A percentile compares a stretch with the other conserved stretches of the same genome.
Conservation (phyloP, 1,284 basidiomycete genomes). For the Apiotrichum gamsii region DNA sequence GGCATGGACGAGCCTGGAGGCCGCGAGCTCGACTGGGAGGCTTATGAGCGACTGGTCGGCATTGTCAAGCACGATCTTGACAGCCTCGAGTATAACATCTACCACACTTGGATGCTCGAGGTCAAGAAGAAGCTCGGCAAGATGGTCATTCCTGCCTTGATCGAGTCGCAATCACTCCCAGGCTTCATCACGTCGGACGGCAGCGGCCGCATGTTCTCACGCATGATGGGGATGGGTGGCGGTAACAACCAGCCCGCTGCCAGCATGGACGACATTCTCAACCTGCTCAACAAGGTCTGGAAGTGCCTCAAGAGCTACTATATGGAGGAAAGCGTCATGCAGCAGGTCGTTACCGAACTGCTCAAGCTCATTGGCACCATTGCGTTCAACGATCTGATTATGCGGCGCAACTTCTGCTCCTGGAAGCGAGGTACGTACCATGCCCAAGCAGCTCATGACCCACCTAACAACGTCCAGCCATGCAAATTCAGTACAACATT, state of each 20-base stretch:
- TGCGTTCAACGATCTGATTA: conserved; percentile 96
- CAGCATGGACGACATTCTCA: conserved; percentile 98
- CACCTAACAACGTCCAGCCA: conserved; percentile 55
- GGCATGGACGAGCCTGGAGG: conserved; percentile 92
- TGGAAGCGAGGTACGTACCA: conserved; percentile 86
- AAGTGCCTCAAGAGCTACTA: conserved; percentile 98
- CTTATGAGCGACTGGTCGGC: conserved; percentile 91
- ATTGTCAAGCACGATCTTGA: conserved; percentile 99
- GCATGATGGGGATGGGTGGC: conserved; percentile 66
- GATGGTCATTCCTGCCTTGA: conserved; percentile 97
- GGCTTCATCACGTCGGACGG: conserved; percentile 96
- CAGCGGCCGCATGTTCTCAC: conserved; percentile 80
- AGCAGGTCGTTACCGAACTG: conserved; percentile 93
- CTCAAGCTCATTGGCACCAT: conserved; percentile 95
- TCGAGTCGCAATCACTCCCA: conserved; percentile 95
- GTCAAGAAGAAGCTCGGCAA: conserved; percentile 94
- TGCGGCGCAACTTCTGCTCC: conserved; percentile 98
- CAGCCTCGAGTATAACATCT: conserved; percentile 98
- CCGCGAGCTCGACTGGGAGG: conserved; percentile 91
- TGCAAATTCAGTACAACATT: conserved; percentile 99
- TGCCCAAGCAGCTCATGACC: background rate
- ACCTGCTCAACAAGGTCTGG: conserved; percentile 96
- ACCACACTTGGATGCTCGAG: conserved; percentile 99
- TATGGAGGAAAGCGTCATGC: conserved; percentile 95
- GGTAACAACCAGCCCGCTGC: conserved; percentile 74